A percentile compares a stretch with the other conserved stretches of the same genome.
These are phyloP conservation scores for Sistotremastrum suecicum DNA, from an alignment of 768 basidiomycete species.

Conservation along the genomic window DNA sequence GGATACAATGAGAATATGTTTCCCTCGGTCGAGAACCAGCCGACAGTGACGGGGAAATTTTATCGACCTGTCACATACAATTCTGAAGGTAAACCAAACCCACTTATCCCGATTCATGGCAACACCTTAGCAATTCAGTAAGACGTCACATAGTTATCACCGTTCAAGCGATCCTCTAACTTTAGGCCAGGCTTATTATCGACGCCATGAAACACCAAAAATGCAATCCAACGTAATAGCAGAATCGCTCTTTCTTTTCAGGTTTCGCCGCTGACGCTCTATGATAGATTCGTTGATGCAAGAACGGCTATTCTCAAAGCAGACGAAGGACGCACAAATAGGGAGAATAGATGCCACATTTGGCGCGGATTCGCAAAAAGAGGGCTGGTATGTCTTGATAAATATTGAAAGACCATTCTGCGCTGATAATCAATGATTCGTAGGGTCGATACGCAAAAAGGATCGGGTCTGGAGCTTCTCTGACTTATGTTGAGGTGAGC, in stretches of 20 bases:
- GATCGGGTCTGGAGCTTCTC: too few species aligned
- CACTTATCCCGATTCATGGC: slow-evolving; percentile 78
- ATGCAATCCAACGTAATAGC: slow-evolving; percentile 49
- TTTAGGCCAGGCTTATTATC: slow-evolving; percentile 45
- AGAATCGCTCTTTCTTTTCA: too few species aligned
- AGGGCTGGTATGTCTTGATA: slow-evolving; percentile 37
- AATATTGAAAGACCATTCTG: too few species aligned
- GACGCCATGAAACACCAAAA: slow-evolving; percentile 92
- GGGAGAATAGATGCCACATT: slow-evolving; percentile 81
- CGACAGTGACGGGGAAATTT: slow-evolving; percentile 56
- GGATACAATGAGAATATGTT: slow-evolving; percentile 68
- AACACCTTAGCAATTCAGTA: slow-evolving; percentile 72
- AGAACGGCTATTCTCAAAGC: slow-evolving; percentile 85
- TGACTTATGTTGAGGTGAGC: too few species aligned
- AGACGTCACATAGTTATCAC: slow-evolving; percentile 12
- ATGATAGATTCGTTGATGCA: slow-evolving; percentile 59
- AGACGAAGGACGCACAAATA: slow-evolving; percentile 78
- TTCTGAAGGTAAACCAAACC: slow-evolving; percentile 29
- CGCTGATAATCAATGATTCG: too few species aligned
- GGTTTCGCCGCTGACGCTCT: too few species aligned
- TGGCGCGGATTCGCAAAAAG: slow-evolving; percentile 77
- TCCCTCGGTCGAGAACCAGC: slow-evolving; percentile 58
- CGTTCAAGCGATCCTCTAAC: neutral
- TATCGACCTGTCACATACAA: slow-evolving; percentile 35
- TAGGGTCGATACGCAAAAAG: too few species aligned